Evolutionary conservation across 1,284 basidiomycete genomes (phyloP).

Genomic region (Hypsizygus ulmarius): DNA sequence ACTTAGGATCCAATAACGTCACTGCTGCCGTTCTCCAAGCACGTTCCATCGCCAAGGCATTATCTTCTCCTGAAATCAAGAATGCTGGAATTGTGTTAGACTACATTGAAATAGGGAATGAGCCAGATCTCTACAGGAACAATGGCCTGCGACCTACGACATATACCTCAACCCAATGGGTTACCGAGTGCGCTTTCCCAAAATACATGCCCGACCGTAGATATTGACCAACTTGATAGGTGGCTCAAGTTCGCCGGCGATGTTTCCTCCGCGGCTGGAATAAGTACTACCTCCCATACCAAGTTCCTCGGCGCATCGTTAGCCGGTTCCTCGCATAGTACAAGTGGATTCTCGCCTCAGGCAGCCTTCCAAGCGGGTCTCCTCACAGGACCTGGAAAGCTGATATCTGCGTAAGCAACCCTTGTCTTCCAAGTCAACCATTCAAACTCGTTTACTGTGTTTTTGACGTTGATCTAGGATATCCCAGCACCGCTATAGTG

Average conservation of each 20-base stretch:
- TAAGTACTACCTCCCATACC: constrained; percentile 34
- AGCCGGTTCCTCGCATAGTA: constrained; percentile 43
- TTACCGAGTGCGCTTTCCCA: constrained; percentile 41
- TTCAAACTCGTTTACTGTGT: neutral
- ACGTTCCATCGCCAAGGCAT: constrained; percentile 52
- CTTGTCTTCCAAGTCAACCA: constrained; percentile 5
- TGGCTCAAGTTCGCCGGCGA: constrained; percentile 37
- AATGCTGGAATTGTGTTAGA: constrained; percentile 48
- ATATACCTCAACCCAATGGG: constrained; percentile 51
- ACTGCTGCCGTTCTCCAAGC: constrained; percentile 60
- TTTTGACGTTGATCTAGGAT: constrained; percentile 37
- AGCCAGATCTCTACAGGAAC: constrained; percentile 56
- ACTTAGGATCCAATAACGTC: constrained; percentile 54
- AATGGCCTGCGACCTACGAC: constrained; percentile 45
- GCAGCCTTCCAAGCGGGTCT: constrained; percentile 45
- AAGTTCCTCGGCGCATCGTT: constrained; percentile 56
- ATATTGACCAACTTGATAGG: constrained; percentile 19
- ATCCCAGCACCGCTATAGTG: constrained; percentile 64
- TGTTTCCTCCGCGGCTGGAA: constrained; percentile 28
- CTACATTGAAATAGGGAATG: constrained; percentile 62
- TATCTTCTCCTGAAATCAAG: constrained; percentile 41
- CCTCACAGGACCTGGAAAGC: constrained; percentile 34
- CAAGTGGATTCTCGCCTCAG: constrained; percentile 54
- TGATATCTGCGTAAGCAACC: constrained; percentile 38
- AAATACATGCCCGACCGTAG: neutral